Evolutionary conservation across 2,329 filamentous ascomycete genomes (phyloP).

Genomic region (Waltergamsia citrina): DNA sequence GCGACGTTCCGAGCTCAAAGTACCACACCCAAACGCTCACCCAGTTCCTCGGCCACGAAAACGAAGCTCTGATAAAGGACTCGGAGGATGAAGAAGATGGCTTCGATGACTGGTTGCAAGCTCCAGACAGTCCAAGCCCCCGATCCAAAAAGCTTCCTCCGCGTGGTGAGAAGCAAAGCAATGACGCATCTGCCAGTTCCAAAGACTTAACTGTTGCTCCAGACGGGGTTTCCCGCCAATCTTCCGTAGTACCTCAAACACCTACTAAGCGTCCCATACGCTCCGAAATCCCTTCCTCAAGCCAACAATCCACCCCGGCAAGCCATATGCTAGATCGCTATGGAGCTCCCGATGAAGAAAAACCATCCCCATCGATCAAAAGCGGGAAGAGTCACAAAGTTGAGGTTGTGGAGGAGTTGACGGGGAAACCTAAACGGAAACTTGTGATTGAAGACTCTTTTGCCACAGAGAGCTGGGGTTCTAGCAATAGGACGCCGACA

Average conservation of each 20-base stretch:
- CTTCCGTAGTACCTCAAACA: slow-evolving; percentile 31
- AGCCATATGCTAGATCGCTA: slow-evolving; percentile 30
- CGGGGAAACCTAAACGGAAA: slow-evolving; percentile 12
- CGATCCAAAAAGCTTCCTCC: slow-evolving; percentile 2
- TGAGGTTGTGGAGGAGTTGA: slow-evolving; percentile 8
- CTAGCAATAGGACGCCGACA: slow-evolving; percentile 12
- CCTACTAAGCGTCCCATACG: slow-evolving; percentile 21
- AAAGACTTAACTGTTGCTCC: neutral
- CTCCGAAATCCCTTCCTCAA: slow-evolving; percentile 35
- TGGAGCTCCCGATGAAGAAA: slow-evolving; percentile 17
- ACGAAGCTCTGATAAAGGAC: slow-evolving; percentile 19
- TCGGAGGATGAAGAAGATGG: slow-evolving; percentile 27
- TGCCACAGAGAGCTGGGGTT: slow-evolving; percentile 22
- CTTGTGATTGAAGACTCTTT: slow-evolving; percentile 37
- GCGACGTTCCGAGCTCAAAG: slow-evolving; percentile 17
- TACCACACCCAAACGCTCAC: slow-evolving; percentile 33
- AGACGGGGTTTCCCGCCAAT: slow-evolving; percentile 15
- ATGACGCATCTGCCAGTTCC: neutral
- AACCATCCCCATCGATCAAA: slow-evolving; percentile 21
- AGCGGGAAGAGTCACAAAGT: slow-evolving; percentile 11
- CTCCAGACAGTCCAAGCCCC: slow-evolving; percentile 16
- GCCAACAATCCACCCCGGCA: slow-evolving; percentile 22
- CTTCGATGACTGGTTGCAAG: slow-evolving; percentile 22
- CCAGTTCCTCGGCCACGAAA: slow-evolving; percentile 21
- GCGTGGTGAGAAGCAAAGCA: neutral